Evolutionary conservation across 1,284 basidiomycete genomes (phyloP), one percentile per base, ranked within the genome.

Genomic region (Leccinum variabile): DNA sequence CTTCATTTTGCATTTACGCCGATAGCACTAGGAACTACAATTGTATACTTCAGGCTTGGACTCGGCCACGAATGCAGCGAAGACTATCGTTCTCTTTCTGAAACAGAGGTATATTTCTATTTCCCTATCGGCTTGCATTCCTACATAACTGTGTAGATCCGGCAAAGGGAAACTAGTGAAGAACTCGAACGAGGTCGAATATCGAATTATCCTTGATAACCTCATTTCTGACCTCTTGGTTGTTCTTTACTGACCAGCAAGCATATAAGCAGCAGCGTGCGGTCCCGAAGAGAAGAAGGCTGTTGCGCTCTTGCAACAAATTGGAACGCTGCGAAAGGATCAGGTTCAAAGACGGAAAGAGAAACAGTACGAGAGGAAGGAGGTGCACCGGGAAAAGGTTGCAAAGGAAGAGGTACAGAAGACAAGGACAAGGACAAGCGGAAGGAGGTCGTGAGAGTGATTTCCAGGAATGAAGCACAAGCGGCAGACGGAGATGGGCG

Each of bases 261-360:
- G 28, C 95, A 22, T 97, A 97, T 76, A 77, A 97, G 73, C 92
- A 95, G 76, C 92, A 91, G 73, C 89, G 96, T 16, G 95, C 97
- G 0, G 96, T 98, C 91, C 93, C 2, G 94, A 97, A 71, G 97
- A 99, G 81, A 94, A 91, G 81, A 91, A 89, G 73, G 95, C 97
- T 0, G 80, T 98, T 28, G 90, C 92, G n/a, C 78, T 98, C 44
- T 76, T 99, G 72, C 97, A 99, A 77, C 96, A 98, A 81, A 95
- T 98, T 70, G 88, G 93, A 61, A 94, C 95, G 6, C 79, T 99
- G 68, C 82, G 94, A 62, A 96, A 95, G 77, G 95, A 95, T 70
- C 93, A 97, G 78, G 82, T 92, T 1, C 80, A 76, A 46, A 81
- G 88, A 69, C 79, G 95, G 70, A 88, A 85, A 70, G 92, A 91